Percentiles rank a stretch among this genome's conserved stretches.
Evolutionary conservation across 306 rosid species (phyloP).

Genomic region (Cicer judaicum): DNA sequence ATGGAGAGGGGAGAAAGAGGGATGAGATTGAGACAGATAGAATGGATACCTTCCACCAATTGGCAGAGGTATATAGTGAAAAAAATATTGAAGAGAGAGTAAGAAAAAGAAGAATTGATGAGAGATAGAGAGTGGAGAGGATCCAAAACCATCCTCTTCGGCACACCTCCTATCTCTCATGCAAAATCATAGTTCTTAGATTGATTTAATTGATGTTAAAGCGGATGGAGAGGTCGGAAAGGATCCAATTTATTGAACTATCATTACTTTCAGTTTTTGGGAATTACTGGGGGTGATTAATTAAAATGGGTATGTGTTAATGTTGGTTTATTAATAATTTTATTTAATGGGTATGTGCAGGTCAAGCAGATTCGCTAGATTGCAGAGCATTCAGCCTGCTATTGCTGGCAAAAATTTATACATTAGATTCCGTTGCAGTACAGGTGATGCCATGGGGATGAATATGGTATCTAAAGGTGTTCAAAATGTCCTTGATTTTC

Average conservation of each 20-base stretch:
- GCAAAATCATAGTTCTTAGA: not conserved
- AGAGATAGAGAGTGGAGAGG: not conserved
- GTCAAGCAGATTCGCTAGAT: constrained; percentile 73
- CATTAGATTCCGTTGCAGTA: constrained; percentile 69
- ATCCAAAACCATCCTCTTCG: not conserved
- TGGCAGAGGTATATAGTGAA: not conserved
- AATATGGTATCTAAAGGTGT: constrained; percentile 86
- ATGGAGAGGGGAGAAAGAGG: not conserved
- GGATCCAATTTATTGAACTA: not conserved
- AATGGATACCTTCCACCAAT: no score
- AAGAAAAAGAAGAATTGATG: not conserved
- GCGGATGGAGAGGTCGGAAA: not conserved
- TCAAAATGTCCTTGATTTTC: constrained; percentile 71
- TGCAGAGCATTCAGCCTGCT: constrained; percentile 59
- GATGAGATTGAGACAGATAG: not conserved
- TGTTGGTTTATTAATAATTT: constrained; percentile 3
- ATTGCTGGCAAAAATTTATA: constrained; percentile 71
- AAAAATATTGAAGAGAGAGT: not conserved
- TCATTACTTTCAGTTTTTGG: not conserved
- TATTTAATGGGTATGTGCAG: constrained; percentile 49
- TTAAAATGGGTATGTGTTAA: not conserved
- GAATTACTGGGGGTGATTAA: not conserved
- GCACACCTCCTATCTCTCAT: not conserved
- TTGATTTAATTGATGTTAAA: not conserved
- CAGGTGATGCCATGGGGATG: constrained; percentile 90